phyloP scores from a whole-genome alignment of 306 rosid species.

The Quercus alba region DNA sequence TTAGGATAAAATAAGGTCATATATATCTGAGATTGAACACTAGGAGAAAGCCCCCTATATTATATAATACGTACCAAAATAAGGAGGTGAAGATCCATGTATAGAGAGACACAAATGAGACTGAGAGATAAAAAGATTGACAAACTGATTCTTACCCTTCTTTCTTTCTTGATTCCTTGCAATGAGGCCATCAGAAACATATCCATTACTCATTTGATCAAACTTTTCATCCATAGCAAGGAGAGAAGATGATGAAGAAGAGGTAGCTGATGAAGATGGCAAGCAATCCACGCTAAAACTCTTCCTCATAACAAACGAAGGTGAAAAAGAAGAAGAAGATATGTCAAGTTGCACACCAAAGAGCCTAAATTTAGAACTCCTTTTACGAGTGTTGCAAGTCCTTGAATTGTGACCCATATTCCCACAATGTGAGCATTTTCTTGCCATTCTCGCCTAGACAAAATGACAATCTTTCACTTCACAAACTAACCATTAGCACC shows the following conservation, averaged over 20 bases:
- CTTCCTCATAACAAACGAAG: slow-evolving; percentile 47
- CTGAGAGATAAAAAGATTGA: background rate
- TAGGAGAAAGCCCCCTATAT: too few relatives aligned
- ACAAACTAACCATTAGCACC: slow-evolving; percentile 4
- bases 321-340: background rate
- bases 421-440: slow-evolving; percentile 97
- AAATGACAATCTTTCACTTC: background rate
- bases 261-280: slow-evolving; percentile 16
- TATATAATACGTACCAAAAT: background rate
- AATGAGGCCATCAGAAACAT: slow-evolving; percentile 65
- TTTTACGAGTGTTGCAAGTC: slow-evolving; percentile 64
- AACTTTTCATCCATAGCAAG: slow-evolving; percentile 29
- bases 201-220: slow-evolving; percentile 36
- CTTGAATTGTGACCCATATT: slow-evolving; percentile 88
- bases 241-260: slow-evolving; percentile 44
- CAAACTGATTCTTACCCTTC: slow-evolving; percentile 43
- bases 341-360: slow-evolving; percentile 73
- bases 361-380: slow-evolving; percentile 46
- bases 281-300: slow-evolving; percentile 75
- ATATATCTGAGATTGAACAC: too few relatives aligned
- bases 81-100: too few relatives aligned
- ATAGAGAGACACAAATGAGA: background rate
- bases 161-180: slow-evolving; percentile 55
- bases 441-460: slow-evolving; percentile 53
- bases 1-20: too few relatives aligned